A percentile compares a stretch with the other conserved stretches of the same genome.
These are phyloP conservation scores for Bretziella fagacearum DNA, from an alignment of 2,329 filamentous ascomycete species.

Conservation along the genomic window DNA sequence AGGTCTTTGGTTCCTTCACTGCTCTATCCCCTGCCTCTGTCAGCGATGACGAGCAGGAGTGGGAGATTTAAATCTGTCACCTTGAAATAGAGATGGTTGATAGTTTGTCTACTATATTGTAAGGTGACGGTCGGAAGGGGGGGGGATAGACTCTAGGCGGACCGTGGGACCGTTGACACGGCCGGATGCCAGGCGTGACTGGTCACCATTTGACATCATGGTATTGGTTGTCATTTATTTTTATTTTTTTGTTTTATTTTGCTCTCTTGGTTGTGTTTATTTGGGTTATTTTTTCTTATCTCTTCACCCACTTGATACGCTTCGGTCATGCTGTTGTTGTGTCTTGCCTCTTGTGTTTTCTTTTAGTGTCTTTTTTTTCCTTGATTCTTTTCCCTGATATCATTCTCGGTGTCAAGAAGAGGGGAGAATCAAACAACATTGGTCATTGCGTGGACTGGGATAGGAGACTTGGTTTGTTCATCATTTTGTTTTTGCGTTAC, in stretches of 20 bases:
- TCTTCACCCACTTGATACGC: no score
- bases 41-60: background rate
- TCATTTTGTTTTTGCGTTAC: background rate
- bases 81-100: background rate
- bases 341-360: background rate
- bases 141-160: background rate
- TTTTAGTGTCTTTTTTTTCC: background rate
- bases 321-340: background rate
- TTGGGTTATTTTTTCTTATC: background rate
- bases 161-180: background rate
- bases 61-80: conserved; percentile 4
- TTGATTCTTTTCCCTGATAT: background rate
- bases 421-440: background rate
- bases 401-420: background rate
- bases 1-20: conserved; percentile 18
- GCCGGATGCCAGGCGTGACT: background rate
- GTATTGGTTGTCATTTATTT: background rate
- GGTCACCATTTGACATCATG: no score
- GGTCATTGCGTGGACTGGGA: background rate
- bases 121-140: background rate
- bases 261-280: background rate
- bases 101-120: background rate
- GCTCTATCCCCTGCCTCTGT: background rate
- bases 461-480: background rate
- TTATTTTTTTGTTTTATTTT: background rate